Percentiles rank a stretch among this genome's conserved stretches.
phyloP scores from a whole-genome alignment of 2,329 filamentous ascomycete species.

The Periconia sp. region DNA sequence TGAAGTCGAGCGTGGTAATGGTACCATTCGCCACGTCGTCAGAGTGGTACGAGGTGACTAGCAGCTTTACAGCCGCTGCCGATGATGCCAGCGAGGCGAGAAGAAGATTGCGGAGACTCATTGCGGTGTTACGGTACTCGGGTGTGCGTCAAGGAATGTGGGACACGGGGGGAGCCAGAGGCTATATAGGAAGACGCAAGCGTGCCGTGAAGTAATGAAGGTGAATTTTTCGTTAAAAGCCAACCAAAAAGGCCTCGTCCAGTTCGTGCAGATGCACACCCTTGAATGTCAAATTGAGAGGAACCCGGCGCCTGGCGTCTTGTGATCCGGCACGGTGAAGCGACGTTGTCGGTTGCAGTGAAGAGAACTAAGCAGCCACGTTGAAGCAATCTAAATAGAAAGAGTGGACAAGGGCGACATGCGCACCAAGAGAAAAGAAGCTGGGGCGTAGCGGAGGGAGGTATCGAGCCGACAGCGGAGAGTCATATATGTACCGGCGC shows the following conservation, averaged over 20 bases:
- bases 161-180: no score
- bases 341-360: background rate
- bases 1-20: slow-evolving; percentile 49
- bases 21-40: slow-evolving; percentile 34
- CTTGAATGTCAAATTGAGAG: no score
- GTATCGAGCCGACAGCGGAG: background rate
- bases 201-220: slow-evolving; percentile 1
- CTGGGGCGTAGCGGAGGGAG: background rate
- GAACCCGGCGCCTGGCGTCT: no score
- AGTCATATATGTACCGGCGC: slow-evolving; percentile 1
- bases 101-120: slow-evolving; percentile 22
- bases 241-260: no score
- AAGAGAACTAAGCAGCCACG: background rate
- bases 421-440: background rate
- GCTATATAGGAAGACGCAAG: no score
- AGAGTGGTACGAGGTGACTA: slow-evolving; percentile 50
- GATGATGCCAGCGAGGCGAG: slow-evolving; percentile 24
- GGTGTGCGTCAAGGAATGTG: no score
- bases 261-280: no score
- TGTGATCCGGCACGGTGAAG: background rate
- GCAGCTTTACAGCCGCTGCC: slow-evolving; percentile 42
- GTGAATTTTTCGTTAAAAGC: background rate
- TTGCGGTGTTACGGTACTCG: no score
- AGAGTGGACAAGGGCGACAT: slow-evolving; percentile 1
- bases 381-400: slow-evolving; percentile 3